A percentile compares a stretch with the other conserved stretches of the same genome.
phyloP scores from a whole-genome alignment of 257 asterid species.

The Przewalskia tangutica region DNA sequence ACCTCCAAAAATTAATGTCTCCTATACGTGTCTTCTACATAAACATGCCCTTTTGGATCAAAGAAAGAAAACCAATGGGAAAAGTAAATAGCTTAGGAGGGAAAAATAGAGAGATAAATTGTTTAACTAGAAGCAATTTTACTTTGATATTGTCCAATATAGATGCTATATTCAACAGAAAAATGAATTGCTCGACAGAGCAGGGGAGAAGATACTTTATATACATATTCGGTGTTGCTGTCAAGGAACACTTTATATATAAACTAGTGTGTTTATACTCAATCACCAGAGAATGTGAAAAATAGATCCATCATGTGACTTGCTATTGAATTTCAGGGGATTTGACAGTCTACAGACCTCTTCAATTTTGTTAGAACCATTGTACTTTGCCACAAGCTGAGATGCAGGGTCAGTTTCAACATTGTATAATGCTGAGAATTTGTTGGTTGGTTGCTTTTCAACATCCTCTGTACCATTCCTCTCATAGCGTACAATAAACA shows the following conservation, averaged over 20 bases:
- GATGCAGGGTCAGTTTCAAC: slow-evolving; percentile 76
- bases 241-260: not conserved
- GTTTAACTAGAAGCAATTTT: not conserved
- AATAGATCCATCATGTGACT: not conserved
- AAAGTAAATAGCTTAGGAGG: not conserved
- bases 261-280: not conserved
- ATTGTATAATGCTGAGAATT: slow-evolving; percentile 46
- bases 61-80: not conserved
- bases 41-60: not conserved
- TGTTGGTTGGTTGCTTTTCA: slow-evolving; percentile 33
- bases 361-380: slow-evolving; percentile 59
- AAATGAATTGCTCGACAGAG: not conserved
- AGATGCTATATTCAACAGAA: not conserved
- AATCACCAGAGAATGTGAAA: not conserved
- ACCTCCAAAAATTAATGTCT: not conserved
- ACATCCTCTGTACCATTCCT: slow-evolving; percentile 44
- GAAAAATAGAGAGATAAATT: not conserved
- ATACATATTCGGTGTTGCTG: not conserved
- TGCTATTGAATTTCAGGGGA: not conserved
- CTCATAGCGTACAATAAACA: slow-evolving; percentile 75
- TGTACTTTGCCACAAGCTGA: slow-evolving; percentile 85
- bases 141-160: not conserved
- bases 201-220: not conserved
- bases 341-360: slow-evolving; percentile 38
- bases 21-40: not conserved